Percentiles rank a stretch among this genome's conserved stretches.
Evolutionary conservation across 164 flowering plant genomes (phyloP).

Genomic region (Vitis cinerea): DNA sequence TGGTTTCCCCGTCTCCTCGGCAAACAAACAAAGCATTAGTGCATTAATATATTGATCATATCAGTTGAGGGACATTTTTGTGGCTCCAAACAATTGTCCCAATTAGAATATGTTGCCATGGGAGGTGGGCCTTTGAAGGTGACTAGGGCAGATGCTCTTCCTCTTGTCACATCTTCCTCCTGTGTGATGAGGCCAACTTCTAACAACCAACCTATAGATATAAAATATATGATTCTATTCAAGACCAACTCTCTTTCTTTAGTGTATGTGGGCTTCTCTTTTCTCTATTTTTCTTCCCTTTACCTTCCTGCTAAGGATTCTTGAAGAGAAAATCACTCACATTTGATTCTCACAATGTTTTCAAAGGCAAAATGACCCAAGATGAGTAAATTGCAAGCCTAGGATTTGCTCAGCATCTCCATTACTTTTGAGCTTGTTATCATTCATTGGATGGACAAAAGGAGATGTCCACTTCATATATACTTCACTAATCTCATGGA

Average conservation of each 20-base stretch:
- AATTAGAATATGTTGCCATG: not conserved
- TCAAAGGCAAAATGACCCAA: not conserved
- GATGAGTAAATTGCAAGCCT: not conserved
- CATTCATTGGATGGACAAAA: conserved; percentile 13
- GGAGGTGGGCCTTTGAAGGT: not conserved
- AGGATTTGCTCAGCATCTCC: conserved; percentile 6
- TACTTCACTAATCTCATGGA: not conserved
- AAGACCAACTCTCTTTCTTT: not conserved
- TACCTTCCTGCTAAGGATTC: not conserved
- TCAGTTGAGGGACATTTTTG: too few species aligned
- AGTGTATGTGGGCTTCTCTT: not conserved
- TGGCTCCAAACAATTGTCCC: not conserved
- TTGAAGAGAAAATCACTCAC: conserved; percentile 12
- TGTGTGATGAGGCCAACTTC: conserved; percentile 6
- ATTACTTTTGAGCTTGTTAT: conserved; percentile 4
- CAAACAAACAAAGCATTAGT: too few species aligned
- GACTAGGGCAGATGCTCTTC: not conserved
- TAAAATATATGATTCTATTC: not conserved
- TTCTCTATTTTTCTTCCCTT: not conserved
- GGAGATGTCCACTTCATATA: conserved; percentile 11
- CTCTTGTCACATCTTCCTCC: not conserved
- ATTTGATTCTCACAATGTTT: conserved; percentile 10
- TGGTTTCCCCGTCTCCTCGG: too few species aligned
- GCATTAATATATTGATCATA: too few species aligned
- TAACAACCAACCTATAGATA: not conserved